Base-by-base conservation (phyloP, 257 asterid species). In the Thymus quinquecostatus region DNA sequence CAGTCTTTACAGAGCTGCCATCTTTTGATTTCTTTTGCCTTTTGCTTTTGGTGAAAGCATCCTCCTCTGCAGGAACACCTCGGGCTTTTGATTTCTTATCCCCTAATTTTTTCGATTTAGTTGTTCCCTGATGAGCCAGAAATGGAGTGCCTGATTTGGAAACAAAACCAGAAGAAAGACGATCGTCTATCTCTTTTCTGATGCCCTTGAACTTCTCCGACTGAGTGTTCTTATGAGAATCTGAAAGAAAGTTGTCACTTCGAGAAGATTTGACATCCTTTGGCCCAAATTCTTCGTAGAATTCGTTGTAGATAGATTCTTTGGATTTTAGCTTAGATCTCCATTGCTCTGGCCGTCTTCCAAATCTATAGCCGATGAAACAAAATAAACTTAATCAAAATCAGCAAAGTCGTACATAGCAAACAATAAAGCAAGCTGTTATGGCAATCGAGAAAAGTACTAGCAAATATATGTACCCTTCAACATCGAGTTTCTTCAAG, bases 401-500 rank as follows among this genome's bases (percentile, higher is more conserved):
- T 48, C 33, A 47, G 29, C 27, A 51, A 65, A 71, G 40, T 40
- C 27, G 32, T 28, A 36, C 6, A 55, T 21, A 34, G 21, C 4
- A 32, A 66, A 53, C 10, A 45, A 61, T 41, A 14, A 48, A 8
- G 40, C 41, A 61, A 59, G 48, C 48, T 43, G 48, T 43, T 2
- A 43, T 43, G 10, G 71, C 29, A 77, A 57, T 63, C 6, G 21
- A 43, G 70, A 59, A 60, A 54, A 53, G 61, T 44, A 21, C 21
- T 21, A 47, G 41, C 12, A 55, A 60, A 64, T 36, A 67, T 41
- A 68, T 87, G 82, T 86, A 95, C 99, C 98, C 96, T 68, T 87
- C 98, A 56, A 92, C 88, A 68, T 92, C 98, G 65, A 95, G 91
- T 73, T 86, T 95, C 87, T 87, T 88, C 86, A 88, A 75, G 59